Evolutionary conservation across 192 early-diverging fungal species (phyloP), one percentile per base, ranked within the genome.

Genomic region (Chytriomyces sp.): DNA sequence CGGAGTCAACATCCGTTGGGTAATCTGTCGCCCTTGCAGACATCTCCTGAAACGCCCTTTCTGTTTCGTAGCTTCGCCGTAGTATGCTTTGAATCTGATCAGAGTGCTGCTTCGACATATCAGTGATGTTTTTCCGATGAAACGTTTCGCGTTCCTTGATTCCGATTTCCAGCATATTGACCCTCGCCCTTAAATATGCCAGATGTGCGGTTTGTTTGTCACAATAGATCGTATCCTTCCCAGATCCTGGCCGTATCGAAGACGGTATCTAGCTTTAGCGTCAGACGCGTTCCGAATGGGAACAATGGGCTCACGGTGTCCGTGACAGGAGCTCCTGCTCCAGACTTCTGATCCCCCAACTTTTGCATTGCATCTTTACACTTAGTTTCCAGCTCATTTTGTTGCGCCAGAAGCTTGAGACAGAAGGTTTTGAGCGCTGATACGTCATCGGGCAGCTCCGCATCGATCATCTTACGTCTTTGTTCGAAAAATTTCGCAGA

Each of bases 61-160:
- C 80, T 4, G 81, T 82, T 61, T 86, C 80, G 32, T 82, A 82
- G 41, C 77, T 78, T 22, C 78, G 39, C 34, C 74, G 44, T 30
- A 78, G 73, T 39, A 82, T 77, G n/a, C 75, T 79, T 70, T 81
- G 76, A n/a, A 84, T 67, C 62, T 86, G 80, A 34, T 81, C 74
- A 8, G 70, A 66, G 44, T 86, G 80, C 52, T 84, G 79, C 56
- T 81, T 80, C 26, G 73, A 74, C 52, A 83, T 64, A 25, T 86
- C 81, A 19, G 70, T 69, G 5, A 86, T 49, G 59, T 80, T 80
- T 66, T 81, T 75, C 8, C 77, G 70, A 59, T 79, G 82, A 54
- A 79, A 81, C 26, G 74, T 76, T 55, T 84, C 78, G 41, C 84
- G 82, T 56, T 86, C 76, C 36, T 59, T 61, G 2, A 73, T 66